Evolutionary conservation across 768 basidiomycete genomes (phyloP).

Genomic region (Tricholoma matsutake): DNA sequence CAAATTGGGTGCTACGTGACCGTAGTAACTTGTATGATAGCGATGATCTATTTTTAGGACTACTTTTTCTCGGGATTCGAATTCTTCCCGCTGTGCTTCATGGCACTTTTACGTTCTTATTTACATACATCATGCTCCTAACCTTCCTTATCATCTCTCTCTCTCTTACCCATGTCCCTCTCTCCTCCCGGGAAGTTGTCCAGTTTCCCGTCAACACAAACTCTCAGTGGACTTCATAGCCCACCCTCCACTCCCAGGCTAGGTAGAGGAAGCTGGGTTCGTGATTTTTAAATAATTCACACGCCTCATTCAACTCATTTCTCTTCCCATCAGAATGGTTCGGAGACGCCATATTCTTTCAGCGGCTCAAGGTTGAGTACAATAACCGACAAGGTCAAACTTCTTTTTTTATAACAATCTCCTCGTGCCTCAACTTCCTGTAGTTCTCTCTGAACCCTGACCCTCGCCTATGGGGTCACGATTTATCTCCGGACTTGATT

Average conservation of each 20-base stretch:
- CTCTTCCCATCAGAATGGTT: constrained; percentile 24
- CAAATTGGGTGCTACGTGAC: no score
- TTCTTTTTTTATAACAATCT: neutral
- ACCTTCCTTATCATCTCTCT: constrained; percentile 12
- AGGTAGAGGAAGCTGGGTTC: constrained; percentile 41
- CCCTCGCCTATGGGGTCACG: constrained; percentile 63
- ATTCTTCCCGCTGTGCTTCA: constrained; percentile 10
- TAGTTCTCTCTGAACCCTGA: constrained; percentile 68
- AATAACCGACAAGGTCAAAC: constrained; percentile 44
- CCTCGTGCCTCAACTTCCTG: neutral
- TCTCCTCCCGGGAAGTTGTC: constrained; percentile 26
- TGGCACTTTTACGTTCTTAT: constrained; percentile 13
- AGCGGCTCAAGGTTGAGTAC: constrained; percentile 38
- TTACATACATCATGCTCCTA: constrained; percentile 12
- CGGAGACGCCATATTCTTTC: constrained; percentile 44
- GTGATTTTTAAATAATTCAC: constrained; percentile 1
- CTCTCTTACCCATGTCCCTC: constrained; percentile 27
- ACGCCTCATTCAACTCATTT: neutral
- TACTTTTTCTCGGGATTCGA: constrained; percentile 6
- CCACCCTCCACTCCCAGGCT: constrained; percentile 33
- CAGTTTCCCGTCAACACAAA: constrained; percentile 30
- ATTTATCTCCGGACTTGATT: constrained; percentile 48
- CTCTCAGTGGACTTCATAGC: constrained; percentile 27
- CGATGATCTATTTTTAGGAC: no score
- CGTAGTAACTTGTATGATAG: no score